Evolutionary conservation across 2,329 filamentous ascomycete species (phyloP), one percentile per base, ranked within the genome.

Genomic region (Plectosphaerella plurivora): DNA sequence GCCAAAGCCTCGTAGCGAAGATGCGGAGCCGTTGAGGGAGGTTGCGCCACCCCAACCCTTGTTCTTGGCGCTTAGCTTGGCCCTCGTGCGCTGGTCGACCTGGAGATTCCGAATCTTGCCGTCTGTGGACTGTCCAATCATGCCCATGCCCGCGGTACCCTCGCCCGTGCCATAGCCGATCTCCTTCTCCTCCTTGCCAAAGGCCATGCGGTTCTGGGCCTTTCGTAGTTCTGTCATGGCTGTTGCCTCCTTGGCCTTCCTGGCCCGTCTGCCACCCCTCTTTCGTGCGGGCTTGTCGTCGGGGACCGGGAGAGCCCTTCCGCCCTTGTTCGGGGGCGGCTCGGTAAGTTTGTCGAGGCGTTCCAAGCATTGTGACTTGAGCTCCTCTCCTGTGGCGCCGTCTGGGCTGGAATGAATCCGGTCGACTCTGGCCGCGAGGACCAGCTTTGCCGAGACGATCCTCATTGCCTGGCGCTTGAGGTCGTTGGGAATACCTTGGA

Each of bases 151-250:
- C 55, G 87, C 86, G 0, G 92, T 96, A 51, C 83, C 83, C 60
- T 96, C 91, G 49, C 91, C 90, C 1, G 84, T 84, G 36, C 91
- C 93, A 67, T 95, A 97, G 33, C 92, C 93, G 1, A 94, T 86
- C 70, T 99, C 94, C 62, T 84, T 87, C 71, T 99, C 94, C 69
- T 97, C 93, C 67, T 96, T 94, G 53, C 92, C 92, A 64, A 99
- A 99, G 0, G 87, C 91, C 82, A 99, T 87, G 51, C 94, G 84
- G 73, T 99, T 99, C 71, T 97, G 94, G 5, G 91, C 91, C 69
- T 97, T 97, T 59, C 92, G 86, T 28, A 99, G 76, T 51, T 99
- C 94, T 0, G 94, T 99, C 91, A 97, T 96, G 55, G 94, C 93
- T 7, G 90, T 90, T 4, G 93, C 92, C 70, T 96, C 94, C 79